A percentile compares a stretch with the other conserved stretches of the same genome.
These are phyloP conservation scores for Hyaloperonospora arabidopsidis DNA, from an alignment of 352 stramenopile genomes.

Conservation along the genomic window DNA sequence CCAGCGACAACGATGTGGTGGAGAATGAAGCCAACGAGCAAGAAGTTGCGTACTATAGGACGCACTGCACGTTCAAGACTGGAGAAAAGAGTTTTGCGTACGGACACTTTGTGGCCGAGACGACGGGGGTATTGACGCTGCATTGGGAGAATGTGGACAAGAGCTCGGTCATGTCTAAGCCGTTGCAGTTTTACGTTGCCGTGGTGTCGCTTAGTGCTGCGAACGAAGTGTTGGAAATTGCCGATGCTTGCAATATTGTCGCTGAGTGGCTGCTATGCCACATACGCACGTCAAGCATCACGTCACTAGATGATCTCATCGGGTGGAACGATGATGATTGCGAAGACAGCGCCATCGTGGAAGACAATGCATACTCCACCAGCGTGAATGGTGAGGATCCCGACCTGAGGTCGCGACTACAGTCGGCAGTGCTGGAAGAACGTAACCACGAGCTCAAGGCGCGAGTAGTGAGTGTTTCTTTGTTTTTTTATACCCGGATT, in stretches of 20 bases:
- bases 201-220: slow-evolving; percentile 14
- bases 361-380: slow-evolving; percentile 6
- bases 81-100: slow-evolving; percentile 13
- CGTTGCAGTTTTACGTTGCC: slow-evolving; percentile 28
- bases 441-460: slow-evolving; percentile 27
- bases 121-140: slow-evolving; percentile 23
- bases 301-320: slow-evolving; percentile 12
- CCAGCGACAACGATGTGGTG: not conserved
- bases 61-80: slow-evolving; percentile 19
- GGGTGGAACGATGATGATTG: slow-evolving; percentile 18
- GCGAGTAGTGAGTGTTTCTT: slow-evolving; percentile 35
- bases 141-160: slow-evolving; percentile 42
- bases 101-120: slow-evolving; percentile 24
- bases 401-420: slow-evolving; percentile 11
- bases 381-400: not conserved
- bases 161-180: slow-evolving; percentile 39
- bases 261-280: slow-evolving; percentile 18
- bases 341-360: slow-evolving; percentile 7
- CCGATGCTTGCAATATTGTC: slow-evolving; percentile 6
- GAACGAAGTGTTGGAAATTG: slow-evolving; percentile 10
- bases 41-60: slow-evolving; percentile 27
- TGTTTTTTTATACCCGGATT: not conserved
- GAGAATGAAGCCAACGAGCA: slow-evolving; percentile 4
- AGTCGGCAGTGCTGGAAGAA: slow-evolving; percentile 14
- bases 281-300: slow-evolving; percentile 17